These are phyloP conservation scores for Hansenula sp. DNA, from an alignment of 1,139 yeast genomes.

Conservation along the genomic window DNA sequence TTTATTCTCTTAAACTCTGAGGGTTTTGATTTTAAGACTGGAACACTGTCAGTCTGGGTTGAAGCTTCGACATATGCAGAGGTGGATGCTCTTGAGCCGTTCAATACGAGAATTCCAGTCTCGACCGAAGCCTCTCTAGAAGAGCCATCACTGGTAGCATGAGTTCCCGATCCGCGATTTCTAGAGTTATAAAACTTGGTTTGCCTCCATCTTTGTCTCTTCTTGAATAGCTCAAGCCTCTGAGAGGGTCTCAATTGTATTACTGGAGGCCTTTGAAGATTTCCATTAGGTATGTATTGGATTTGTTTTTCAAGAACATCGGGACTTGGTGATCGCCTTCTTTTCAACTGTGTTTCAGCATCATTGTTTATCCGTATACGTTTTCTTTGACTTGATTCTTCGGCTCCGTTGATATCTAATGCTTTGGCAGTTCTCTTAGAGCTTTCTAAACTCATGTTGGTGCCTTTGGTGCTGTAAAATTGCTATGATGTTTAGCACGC, in stretches of 20 bases:
- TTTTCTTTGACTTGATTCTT: not conserved
- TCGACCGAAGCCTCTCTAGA: not conserved
- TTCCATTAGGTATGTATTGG: not conserved
- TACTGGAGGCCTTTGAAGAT: constrained; percentile 19
- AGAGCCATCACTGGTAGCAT: constrained; percentile 7
- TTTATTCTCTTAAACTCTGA: not conserved
- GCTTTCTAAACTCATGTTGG: not conserved
- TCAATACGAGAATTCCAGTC: not conserved
- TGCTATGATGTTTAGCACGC: not conserved
- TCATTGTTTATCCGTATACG: constrained; percentile 1
- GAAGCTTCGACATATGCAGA: constrained; percentile 9
- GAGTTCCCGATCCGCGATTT: constrained; percentile 5
- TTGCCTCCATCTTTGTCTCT: constrained; percentile 23
- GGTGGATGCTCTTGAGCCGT: not conserved
- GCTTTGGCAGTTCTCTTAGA: not conserved
- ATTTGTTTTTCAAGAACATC: not conserved
- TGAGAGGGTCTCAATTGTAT: constrained; percentile 22
- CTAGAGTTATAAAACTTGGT: constrained; percentile 18
- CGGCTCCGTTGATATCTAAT: not conserved
- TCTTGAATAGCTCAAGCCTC: constrained; percentile 18
- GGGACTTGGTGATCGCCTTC: constrained; percentile 8
- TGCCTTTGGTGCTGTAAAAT: not conserved
- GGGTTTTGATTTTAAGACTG: constrained; percentile 14
- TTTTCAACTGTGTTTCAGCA: not conserved
- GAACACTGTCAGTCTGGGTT: constrained; percentile 16